A percentile compares a stretch with the other conserved stretches of the same genome.
These are phyloP conservation scores for Podospora fimiseda DNA, from an alignment of 495 filamentous ascomycete genomes.

Conservation along the genomic window DNA sequence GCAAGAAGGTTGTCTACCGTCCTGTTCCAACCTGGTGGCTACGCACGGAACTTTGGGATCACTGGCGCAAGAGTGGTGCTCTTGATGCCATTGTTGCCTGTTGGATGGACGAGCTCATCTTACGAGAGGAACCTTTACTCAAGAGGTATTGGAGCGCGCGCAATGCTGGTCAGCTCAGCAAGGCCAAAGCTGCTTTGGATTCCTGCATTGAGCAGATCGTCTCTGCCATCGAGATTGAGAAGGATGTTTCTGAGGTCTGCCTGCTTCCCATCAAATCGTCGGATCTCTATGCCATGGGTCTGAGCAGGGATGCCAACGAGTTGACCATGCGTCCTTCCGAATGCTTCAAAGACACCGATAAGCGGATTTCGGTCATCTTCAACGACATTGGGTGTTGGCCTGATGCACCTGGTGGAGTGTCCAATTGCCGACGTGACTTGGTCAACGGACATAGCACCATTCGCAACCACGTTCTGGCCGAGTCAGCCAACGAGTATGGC, in stretches of 20 bases:
- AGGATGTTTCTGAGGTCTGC: conserved; percentile 50
- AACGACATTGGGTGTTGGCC: conserved; percentile 62
- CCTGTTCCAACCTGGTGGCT: conserved; percentile 47
- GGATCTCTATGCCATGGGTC: conserved; percentile 58
- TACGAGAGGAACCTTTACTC: conserved; percentile 51
- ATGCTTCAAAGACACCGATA: conserved; percentile 43
- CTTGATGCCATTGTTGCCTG: conserved; percentile 57
- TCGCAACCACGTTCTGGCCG: conserved; percentile 61
- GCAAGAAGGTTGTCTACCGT: conserved; percentile 13
- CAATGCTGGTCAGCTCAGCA: conserved; percentile 46
- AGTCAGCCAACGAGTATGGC: conserved; percentile 60
- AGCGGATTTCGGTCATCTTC: conserved; percentile 55
- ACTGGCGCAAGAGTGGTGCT: conserved; percentile 53
- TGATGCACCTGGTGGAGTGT: conserved; percentile 60
- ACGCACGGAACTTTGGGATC: conserved; percentile 57
- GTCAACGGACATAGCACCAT: conserved; percentile 58
- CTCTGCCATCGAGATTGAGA: conserved; percentile 56
- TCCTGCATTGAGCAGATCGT: conserved; percentile 52
- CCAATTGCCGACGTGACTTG: conserved; percentile 61
- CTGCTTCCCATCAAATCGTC: conserved; percentile 56
- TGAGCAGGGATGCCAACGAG: conserved; percentile 51
- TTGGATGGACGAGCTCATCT: conserved; percentile 57
- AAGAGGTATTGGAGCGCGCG: conserved; percentile 53
- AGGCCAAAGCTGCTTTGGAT: conserved; percentile 52
- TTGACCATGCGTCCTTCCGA: conserved; percentile 38